These are phyloP conservation scores for Leonotis leonurus DNA, from an alignment of 257 asterid species.

Conservation along the genomic window DNA sequence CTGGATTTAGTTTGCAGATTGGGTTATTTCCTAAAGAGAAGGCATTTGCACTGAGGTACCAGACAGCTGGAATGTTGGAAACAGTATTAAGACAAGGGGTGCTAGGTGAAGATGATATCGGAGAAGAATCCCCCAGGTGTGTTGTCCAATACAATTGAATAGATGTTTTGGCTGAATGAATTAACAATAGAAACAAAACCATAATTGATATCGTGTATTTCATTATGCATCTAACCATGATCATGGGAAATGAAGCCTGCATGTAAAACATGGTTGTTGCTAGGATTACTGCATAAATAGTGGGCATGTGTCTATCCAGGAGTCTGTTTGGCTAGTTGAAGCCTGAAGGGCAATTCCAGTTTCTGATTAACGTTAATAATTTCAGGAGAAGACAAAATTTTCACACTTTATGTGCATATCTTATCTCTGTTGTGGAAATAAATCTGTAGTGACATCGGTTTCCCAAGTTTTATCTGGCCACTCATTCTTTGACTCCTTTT, in stretches of 20 bases:
- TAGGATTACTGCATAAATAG: not conserved
- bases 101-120: conserved; percentile 93
- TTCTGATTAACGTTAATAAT: not conserved
- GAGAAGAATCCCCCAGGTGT: conserved; percentile 92
- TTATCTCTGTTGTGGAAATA: not conserved
- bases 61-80: conserved; percentile 96
- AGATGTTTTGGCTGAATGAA: not conserved
- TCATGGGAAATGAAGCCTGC: not conserved
- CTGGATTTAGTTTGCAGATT: conserved; percentile 78
- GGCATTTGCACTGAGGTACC: conserved; percentile 94
- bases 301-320: conserved; percentile 33
- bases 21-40: conserved; percentile 79
- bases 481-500: not conserved
- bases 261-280: not conserved
- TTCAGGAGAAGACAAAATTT: not conserved
- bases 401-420: not conserved
- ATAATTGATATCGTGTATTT: not conserved
- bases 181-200: not conserved
- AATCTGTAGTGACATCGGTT: not conserved
- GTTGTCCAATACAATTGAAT: conserved; percentile 1
- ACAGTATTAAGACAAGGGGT: conserved; percentile 92
- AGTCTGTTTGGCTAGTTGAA: conserved; percentile 14
- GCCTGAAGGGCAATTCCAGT: not conserved
- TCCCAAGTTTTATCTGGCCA: not conserved
- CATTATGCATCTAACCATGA: not conserved